A percentile compares a stretch with the other conserved stretches of the same genome.
These are phyloP conservation scores for Alternaria ventricosa DNA, from an alignment of 2,329 filamentous ascomycete species.

Conservation along the genomic window DNA sequence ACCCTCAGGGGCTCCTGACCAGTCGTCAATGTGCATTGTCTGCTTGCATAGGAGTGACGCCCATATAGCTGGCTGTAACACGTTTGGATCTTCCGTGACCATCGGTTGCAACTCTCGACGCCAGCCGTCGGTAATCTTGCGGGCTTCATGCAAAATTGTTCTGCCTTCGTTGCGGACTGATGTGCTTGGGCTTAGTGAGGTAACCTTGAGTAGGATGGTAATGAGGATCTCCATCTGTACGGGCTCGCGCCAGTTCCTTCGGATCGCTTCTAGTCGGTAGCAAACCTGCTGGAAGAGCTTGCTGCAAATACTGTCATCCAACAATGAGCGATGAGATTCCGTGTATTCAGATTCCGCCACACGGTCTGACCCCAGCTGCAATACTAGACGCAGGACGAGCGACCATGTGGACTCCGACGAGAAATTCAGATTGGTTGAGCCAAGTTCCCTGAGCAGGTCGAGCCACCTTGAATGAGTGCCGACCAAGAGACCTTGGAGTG, in stretches of 20 bases:
- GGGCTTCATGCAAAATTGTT: conserved; percentile 51
- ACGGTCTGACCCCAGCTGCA: conserved; percentile 62
- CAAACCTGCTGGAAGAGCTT: conserved; percentile 58
- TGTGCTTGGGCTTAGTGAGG: conserved; percentile 33
- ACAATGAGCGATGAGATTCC: conserved; percentile 58
- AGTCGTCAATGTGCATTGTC: conserved; percentile 49
- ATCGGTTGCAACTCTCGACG: conserved; percentile 54
- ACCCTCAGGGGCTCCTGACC: conserved; percentile 12
- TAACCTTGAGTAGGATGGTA: conserved; percentile 56
- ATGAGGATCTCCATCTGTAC: conserved; percentile 66
- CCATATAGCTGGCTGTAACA: conserved; percentile 58
- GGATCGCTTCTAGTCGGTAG: conserved; percentile 55
- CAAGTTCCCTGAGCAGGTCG: conserved; percentile 59
- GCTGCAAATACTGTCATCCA: conserved; percentile 58
- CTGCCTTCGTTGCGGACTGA: conserved; percentile 8
- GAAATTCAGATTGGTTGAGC: conserved; percentile 65
- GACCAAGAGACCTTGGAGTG: conserved; percentile 58
- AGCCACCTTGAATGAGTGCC: conserved; percentile 58
- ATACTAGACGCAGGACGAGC: conserved; percentile 60
- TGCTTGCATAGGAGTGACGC: conserved; percentile 64
- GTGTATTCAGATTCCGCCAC: conserved; percentile 37
- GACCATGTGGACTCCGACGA: conserved; percentile 59
- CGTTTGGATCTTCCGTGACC: conserved; percentile 48
- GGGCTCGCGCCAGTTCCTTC: conserved; percentile 65
- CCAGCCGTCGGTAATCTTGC: conserved; percentile 59